These are phyloP conservation scores for Aspergillus homomorphus DNA, from an alignment of 495 filamentous ascomycete genomes.

Conservation along the genomic window DNA sequence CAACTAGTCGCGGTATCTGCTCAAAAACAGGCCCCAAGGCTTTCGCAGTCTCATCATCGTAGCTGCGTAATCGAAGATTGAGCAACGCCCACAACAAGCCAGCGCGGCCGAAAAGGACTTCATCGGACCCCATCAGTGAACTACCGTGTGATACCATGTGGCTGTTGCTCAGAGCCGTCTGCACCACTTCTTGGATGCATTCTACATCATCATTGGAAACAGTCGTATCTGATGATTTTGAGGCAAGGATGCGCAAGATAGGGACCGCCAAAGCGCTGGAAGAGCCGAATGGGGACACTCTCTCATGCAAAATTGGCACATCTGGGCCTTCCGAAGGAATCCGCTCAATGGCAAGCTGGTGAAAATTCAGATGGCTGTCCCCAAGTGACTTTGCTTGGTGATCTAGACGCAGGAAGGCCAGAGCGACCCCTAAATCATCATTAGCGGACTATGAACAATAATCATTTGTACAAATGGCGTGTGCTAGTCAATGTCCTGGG, in stretches of 20 bases:
- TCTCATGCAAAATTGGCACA: conserved; percentile 6
- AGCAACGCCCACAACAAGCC: conserved; percentile 43
- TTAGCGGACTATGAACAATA: not conserved
- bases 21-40: conserved; percentile 24
- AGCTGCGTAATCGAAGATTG: conserved; percentile 30
- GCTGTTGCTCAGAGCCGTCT: conserved; percentile 33
- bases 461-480: not conserved
- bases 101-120: conserved; percentile 43
- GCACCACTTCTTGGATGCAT: conserved; percentile 29
- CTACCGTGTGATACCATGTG: conserved; percentile 29
- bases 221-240: conserved; percentile 9
- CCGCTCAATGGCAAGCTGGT: conserved; percentile 26
- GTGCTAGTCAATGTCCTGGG: not conserved
- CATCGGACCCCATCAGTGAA: conserved; percentile 37
- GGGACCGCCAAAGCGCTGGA: conserved; percentile 19
- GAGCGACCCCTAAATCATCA: conserved; percentile 29
- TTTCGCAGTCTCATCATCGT: conserved; percentile 17
- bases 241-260: conserved; percentile 23
- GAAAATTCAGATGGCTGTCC: conserved; percentile 23
- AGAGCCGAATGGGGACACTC: conserved; percentile 26
- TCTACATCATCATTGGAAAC: conserved; percentile 26
- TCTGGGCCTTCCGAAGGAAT: conserved; percentile 29
- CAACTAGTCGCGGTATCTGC: conserved; percentile 29
- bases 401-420: conserved; percentile 38
- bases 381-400: conserved; percentile 29